These are phyloP conservation scores for Posidonia australis DNA, from an alignment of 106 monocot species.

Conservation along the genomic window DNA sequence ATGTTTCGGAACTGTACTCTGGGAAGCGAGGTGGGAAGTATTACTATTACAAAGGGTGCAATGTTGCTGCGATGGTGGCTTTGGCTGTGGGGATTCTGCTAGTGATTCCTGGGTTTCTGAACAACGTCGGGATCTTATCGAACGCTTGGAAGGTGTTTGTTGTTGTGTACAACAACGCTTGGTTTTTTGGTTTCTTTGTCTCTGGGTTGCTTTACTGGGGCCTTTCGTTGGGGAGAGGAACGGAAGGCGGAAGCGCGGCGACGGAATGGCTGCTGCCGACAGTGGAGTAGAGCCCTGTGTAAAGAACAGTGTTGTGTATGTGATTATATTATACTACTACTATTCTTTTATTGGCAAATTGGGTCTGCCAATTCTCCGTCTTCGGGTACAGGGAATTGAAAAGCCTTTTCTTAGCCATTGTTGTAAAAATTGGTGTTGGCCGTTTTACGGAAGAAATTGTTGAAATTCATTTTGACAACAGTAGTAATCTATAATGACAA, in stretches of 20 bases:
- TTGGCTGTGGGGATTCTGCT: constrained; percentile 56
- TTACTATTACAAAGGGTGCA: constrained; percentile 47
- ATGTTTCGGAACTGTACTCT: constrained; percentile 53
- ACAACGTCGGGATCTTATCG: constrained; percentile 44
- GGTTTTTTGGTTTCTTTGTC: constrained; percentile 77
- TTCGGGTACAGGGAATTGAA: too few species aligned
- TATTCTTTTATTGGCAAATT: too few species aligned
- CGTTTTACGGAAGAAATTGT: too few species aligned
- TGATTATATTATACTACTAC: too few species aligned
- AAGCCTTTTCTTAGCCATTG: too few species aligned
- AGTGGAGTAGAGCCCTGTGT: too few species aligned
- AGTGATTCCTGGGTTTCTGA: constrained; percentile 65
- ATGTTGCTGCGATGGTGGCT: constrained; percentile 45
- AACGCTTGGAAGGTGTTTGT: constrained; percentile 22
- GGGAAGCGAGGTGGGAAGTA: constrained; percentile 22
- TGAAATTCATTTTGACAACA: too few species aligned
- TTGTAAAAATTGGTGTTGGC: too few species aligned
- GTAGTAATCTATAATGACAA: too few species aligned
- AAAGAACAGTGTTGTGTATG: too few species aligned
- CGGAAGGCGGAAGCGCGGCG: background rate
- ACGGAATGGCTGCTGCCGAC: background rate
- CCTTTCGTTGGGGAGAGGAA: constrained; percentile 13
- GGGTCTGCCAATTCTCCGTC: too few species aligned
- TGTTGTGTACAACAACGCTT: constrained; percentile 62
- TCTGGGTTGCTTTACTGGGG: constrained; percentile 55